Conservation (phyloP, 108 stramenopile genomes). For the Nitzschia sp. region DNA sequence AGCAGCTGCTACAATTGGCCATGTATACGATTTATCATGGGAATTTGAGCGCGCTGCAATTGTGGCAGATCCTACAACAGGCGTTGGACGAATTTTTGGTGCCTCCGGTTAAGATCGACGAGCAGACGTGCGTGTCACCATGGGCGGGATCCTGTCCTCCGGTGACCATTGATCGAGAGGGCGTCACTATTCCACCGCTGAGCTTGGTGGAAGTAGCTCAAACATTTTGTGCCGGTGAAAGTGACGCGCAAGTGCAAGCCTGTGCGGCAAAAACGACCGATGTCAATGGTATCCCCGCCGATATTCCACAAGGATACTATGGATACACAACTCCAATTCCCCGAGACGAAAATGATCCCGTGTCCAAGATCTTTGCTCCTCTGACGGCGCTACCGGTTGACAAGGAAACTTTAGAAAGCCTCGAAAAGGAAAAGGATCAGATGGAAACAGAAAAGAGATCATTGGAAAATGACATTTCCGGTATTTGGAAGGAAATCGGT, state of each 20-base stretch:
- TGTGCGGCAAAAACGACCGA: background rate
- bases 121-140: slow-evolving; percentile 37
- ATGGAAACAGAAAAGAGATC: slow-evolving; percentile 23
- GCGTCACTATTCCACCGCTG: slow-evolving; percentile 34
- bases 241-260: background rate
- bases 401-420: slow-evolving; percentile 6
- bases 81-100: slow-evolving; percentile 27
- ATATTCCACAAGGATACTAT: slow-evolving; percentile 64
- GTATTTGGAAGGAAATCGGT: slow-evolving; percentile 51
- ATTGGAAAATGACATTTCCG: slow-evolving; percentile 30
- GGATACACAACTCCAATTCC: slow-evolving; percentile 46
- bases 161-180: slow-evolving; percentile 22
- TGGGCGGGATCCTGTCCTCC: slow-evolving; percentile 63
- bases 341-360: slow-evolving; percentile 42
- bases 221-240: slow-evolving; percentile 39
- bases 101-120: background rate
- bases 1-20: slow-evolving; percentile 40
- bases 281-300: slow-evolving; percentile 15
- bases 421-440: slow-evolving; percentile 17
- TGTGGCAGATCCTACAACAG: slow-evolving; percentile 46
- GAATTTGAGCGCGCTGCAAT: slow-evolving; percentile 48
- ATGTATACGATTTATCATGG: slow-evolving; percentile 57
- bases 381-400: slow-evolving; percentile 27
- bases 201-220: slow-evolving; percentile 43
- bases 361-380: slow-evolving; percentile 35